phyloP scores from a whole-genome alignment of 208 protist genomes.

The Leptomonas pyrrhocoris region DNA sequence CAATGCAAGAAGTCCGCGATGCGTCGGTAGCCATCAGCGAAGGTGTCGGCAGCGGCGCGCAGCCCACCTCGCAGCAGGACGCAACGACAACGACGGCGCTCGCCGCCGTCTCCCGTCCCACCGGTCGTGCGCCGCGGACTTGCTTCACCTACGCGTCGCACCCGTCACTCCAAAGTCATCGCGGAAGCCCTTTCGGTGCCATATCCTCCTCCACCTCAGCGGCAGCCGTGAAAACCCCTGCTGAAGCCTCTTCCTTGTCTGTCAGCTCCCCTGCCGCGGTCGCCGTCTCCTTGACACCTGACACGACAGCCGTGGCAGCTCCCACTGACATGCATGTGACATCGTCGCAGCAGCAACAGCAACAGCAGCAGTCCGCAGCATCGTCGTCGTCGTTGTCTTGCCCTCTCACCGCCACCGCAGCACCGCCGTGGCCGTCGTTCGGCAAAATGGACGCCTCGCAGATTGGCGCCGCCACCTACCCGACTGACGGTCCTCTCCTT shows the following conservation, averaged over 20 bases:
- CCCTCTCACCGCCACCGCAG: background rate
- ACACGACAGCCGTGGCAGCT: background rate
- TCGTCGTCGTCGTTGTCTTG: slow-evolving; percentile 1
- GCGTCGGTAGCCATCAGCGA: slow-evolving; percentile 16
- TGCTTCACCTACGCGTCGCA: slow-evolving; percentile 37
- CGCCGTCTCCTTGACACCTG: too few species aligned
- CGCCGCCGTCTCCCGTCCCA: background rate
- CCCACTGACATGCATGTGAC: background rate
- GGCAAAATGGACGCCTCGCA: slow-evolving; percentile 64
- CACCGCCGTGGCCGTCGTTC: background rate
- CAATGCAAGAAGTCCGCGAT: slow-evolving; percentile 10
- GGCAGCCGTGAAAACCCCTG: background rate
- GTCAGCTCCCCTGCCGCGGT: background rate
- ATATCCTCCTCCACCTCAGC: background rate
- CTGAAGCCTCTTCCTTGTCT: background rate
- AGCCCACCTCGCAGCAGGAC: background rate
- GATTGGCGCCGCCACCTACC: slow-evolving; percentile 41
- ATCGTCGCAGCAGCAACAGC: background rate
- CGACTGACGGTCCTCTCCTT: slow-evolving; percentile 52
- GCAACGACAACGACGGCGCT: background rate
- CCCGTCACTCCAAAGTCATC: background rate
- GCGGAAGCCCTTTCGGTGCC: background rate
- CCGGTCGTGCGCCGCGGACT: slow-evolving; percentile 31
- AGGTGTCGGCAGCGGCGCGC: background rate
- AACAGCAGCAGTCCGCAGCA: background rate